phyloP scores from a whole-genome alignment of 139 green algal species.

The Picocystis salinarum region DNA sequence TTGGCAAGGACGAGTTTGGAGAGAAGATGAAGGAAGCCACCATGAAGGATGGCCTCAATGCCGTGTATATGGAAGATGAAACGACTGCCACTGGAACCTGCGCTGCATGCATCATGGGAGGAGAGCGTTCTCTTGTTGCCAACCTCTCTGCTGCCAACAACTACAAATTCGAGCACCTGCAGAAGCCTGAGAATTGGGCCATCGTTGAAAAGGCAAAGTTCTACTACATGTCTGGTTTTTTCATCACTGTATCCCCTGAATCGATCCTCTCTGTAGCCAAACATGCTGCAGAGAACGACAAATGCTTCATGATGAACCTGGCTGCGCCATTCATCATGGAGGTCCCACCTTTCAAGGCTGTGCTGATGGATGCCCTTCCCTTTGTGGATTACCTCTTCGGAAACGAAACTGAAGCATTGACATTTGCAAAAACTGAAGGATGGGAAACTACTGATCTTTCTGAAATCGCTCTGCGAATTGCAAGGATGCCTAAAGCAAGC shows the following conservation, averaged over 20 bases:
- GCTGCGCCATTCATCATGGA: constrained; percentile 89
- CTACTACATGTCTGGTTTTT: constrained; percentile 91
- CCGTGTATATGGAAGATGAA: constrained; percentile 72
- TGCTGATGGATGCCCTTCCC: constrained; percentile 46
- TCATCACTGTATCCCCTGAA: constrained; percentile 87
- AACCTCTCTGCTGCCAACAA: constrained; percentile 96
- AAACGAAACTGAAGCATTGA: constrained; percentile 85
- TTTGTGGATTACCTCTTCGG: constrained; percentile 92
- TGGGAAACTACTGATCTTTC: constrained; percentile 65
- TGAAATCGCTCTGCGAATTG: constrained; percentile 70
- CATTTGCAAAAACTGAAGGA: constrained; percentile 75
- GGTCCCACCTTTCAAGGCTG: constrained; percentile 22
- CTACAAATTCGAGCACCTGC: constrained; percentile 78
- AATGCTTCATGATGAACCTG: constrained; percentile 74
- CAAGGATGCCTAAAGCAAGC: constrained; percentile 59
- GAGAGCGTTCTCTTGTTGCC: constrained; percentile 82
- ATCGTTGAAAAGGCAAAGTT: constrained; percentile 69
- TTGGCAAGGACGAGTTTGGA: constrained; percentile 84
- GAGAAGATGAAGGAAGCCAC: constrained; percentile 53
- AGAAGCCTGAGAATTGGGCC: constrained; percentile 50
- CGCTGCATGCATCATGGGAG: constrained; percentile 62
- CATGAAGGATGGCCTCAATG: constrained; percentile 49
- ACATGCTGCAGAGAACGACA: constrained; percentile 64
- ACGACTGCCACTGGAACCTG: constrained; percentile 79
- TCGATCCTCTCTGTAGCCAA: constrained; percentile 63